phyloP scores from a whole-genome alignment of 2,329 filamentous ascomycete species.

The Aspergillus sp. region DNA sequence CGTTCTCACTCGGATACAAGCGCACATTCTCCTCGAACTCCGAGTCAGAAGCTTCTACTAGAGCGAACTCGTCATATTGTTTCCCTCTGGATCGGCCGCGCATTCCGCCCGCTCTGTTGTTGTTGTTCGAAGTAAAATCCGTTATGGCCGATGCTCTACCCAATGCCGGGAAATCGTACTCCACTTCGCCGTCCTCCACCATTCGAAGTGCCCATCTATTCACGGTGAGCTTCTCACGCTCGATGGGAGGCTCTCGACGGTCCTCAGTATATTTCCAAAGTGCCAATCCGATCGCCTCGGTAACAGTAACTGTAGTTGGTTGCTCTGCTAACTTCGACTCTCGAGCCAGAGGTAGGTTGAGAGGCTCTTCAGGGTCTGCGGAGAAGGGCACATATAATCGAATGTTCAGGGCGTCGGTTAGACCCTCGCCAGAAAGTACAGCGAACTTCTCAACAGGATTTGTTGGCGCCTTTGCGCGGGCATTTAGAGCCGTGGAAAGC shows the following conservation, averaged over 20 bases:
- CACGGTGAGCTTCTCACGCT: conserved; percentile 55
- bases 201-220: conserved; percentile 67
- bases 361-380: conserved; percentile 53
- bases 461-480: conserved; percentile 56
- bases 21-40: conserved; percentile 61
- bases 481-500: conserved; percentile 58
- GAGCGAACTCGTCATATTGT: conserved; percentile 66
- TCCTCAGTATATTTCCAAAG: conserved; percentile 64
- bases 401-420: conserved; percentile 61
- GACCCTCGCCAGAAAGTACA: conserved; percentile 60
- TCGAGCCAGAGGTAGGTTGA: conserved; percentile 59
- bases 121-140: conserved; percentile 69
- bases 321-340: conserved; percentile 54
- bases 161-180: conserved; percentile 65
- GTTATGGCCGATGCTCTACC: conserved; percentile 57
- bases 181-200: conserved; percentile 67
- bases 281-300: conserved; percentile 62
- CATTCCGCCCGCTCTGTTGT: conserved; percentile 57
- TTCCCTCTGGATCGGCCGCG: conserved; percentile 61
- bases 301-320: conserved; percentile 54
- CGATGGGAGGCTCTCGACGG: conserved; percentile 53
- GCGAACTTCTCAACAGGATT: conserved; percentile 64
- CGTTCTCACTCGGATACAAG: conserved; percentile 53
- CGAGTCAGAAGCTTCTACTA: conserved; percentile 58
- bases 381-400: conserved; percentile 64